Percentiles rank a stretch among this genome's conserved stretches.
phyloP scores from a whole-genome alignment of 192 early-diverging fungal genomes.

The Phlyctochytrium planicorne region DNA sequence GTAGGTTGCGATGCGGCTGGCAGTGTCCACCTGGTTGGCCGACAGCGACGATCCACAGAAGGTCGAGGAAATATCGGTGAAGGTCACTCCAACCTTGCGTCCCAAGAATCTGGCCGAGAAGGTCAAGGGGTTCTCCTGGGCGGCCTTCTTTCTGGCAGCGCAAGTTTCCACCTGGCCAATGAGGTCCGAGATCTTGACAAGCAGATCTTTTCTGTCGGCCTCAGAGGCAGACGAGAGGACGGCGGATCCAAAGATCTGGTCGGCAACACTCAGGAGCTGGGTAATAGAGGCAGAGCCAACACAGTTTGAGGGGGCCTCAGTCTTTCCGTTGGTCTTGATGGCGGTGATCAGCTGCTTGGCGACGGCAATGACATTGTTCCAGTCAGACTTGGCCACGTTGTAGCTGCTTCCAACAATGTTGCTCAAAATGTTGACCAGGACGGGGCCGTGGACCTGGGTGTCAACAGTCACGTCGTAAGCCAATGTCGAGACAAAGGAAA shows the following conservation, averaged over 20 bases:
- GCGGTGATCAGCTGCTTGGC: slow-evolving; percentile 4
- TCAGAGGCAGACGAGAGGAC: neutral
- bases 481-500: neutral
- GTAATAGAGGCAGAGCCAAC: slow-evolving; percentile 1
- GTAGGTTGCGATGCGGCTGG: slow-evolving; percentile 6
- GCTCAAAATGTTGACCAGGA: slow-evolving; percentile 16
- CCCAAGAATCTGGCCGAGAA: slow-evolving; percentile 18
- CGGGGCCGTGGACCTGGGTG: slow-evolving; percentile 13
- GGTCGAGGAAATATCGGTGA: neutral
- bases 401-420: slow-evolving; percentile 11
- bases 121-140: slow-evolving; percentile 16
- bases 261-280: slow-evolving; percentile 7
- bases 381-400: neutral
- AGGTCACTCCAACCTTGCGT: slow-evolving; percentile 14
- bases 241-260: slow-evolving; percentile 19
- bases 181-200: slow-evolving; percentile 2
- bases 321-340: neutral
- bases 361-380: neutral
- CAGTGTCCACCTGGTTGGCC: slow-evolving; percentile 6
- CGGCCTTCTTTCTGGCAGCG: slow-evolving; percentile 19
- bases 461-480: slow-evolving; percentile 14
- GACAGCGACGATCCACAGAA: slow-evolving; percentile 16
- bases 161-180: slow-evolving; percentile 5
- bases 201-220: neutral
- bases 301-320: slow-evolving; percentile 11